Percentiles rank a stretch among this genome's conserved stretches.
These are phyloP conservation scores for Auxenochlorella pyrenoidosa DNA, from an alignment of 139 green algal genomes.

Conservation along the genomic window DNA sequence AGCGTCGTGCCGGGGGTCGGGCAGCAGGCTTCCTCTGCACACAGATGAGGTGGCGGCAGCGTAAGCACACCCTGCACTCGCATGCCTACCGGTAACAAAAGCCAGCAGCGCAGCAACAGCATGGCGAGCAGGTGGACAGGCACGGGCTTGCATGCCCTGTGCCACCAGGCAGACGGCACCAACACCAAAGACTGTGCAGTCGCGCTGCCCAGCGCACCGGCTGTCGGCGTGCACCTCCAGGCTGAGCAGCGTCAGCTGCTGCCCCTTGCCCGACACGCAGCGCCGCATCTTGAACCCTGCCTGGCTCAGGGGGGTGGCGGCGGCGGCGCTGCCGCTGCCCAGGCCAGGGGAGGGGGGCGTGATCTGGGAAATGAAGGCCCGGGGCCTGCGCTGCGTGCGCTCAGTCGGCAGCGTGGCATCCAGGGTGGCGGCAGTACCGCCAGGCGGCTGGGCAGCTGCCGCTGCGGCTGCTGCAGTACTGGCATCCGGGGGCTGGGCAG, in stretches of 20 bases:
- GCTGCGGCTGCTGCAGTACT: neutral
- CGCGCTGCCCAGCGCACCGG: constrained; percentile 23
- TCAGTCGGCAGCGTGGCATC: neutral
- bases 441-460: neutral
- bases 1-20: constrained; percentile 86
- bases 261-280: constrained; percentile 62
- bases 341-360: constrained; percentile 41
- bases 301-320: constrained; percentile 79
- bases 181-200: too few species aligned
- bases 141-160: too few species aligned
- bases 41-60: too few species aligned
- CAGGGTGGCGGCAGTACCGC: neutral
- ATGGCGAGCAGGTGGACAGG: too few species aligned
- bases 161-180: too few species aligned
- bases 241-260: constrained; percentile 79
- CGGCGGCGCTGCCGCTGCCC: neutral
- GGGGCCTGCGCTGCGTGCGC: neutral
- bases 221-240: constrained; percentile 87
- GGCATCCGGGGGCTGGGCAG: neutral
- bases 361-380: constrained; percentile 46
- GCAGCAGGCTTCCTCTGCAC: constrained; percentile 73
- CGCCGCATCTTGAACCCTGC: constrained; percentile 71
- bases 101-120: too few species aligned
- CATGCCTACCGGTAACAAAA: too few species aligned
- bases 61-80: too few species aligned